Base-by-base conservation (phyloP, 805 yeast species). In the Vanderwaltozyma polyspora region DNA sequence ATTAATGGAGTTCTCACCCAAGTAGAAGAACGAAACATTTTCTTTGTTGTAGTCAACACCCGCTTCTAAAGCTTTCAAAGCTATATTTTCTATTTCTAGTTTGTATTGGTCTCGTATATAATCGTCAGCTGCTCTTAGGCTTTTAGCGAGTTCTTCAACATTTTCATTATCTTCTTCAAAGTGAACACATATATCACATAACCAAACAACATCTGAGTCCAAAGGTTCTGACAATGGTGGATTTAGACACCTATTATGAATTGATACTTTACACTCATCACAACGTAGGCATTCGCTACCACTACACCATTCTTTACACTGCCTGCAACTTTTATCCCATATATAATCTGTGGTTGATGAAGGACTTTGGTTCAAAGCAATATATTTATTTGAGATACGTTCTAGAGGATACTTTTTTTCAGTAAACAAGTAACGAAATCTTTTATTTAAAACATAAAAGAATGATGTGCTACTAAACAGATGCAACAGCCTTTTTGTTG, bases 131-230 rank as follows among this genome's bases (percentile, higher is more conserved):
- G 30, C 30, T 15, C 32, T 24, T 4, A 41, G 29, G 15, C 35
- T 41, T n/a, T 31, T 17, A 5, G 40, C 28, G 7, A 15, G 19
- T 3, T 18, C 19, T 8, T 14, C 16, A 2, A 44, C 31, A 19
- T 41, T 44, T 32, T 28, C 18, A 24, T 59, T 61, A 12, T 58
- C 56, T 40, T 75, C 79, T 34, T 70, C 68, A 22, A 63, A 67
- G 45, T 73, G 71, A 14, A 79, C 67, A 60, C 96, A 86, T 7
- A 63, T 52, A 21, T 84, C 86, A 63, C 96, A 86, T 18, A 84
- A 70, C 96, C 96, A 86, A 7, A 85, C 83, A 52, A 84, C 81
- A 1, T 94, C 94, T 37, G 93, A 60, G 29, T 82, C 76, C 1
- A 95, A 95, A 48, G 80, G 82, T 42, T 72, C 72, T 33, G 70